Evolutionary conservation across 2,329 filamentous ascomycete species (phyloP), one percentile per base, ranked within the genome.

Genomic region (Aspergillus versicolor): DNA sequence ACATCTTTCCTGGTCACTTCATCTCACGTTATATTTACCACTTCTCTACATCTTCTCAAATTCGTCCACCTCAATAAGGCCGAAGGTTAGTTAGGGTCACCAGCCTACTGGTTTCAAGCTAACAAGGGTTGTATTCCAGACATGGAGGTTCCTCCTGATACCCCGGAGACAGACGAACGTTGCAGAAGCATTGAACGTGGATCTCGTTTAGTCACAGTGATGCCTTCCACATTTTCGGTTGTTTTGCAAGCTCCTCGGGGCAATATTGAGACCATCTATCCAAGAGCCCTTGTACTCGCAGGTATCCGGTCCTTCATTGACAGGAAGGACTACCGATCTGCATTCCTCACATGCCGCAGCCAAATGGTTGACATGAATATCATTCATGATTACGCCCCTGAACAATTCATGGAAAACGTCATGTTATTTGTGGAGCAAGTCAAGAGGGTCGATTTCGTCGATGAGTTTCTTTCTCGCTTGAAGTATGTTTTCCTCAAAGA

Each of bases 301-400:
- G 92, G 92, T 24, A 95, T 99, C 55, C 85, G 94, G 47, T 84
- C 85, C 49, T 85, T 89, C 51, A 90, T 99, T 51, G 88, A 92
- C 53, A 80, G 84, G 32, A 90, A 89, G 71, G 86, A 94, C 66
- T 99, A 97, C 69, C 85, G 83, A 48, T 85, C 84, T 51, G 94
- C 94, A 0, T 99, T 97, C 70, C 79, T 89, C 21, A 88, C 91
- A 61, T 97, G 94, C 71, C 87, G 94, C 50, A 93, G 88, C 21
- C 95, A 99, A 71, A 86, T 95, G 64, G 94, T 99, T 1, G 94
- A 99, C 69, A 92, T 97, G 89, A 99, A 99, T 69, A 93, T 99
- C 60, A 79, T 99, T 2, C 93, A 96, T 68, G 94, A 99, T 69
- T 91, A 97, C 74, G 86, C 87, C n/a, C 91, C 93, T 0, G 82